Conservation (phyloP, 2,329 filamentous ascomycete genomes). For the Berkeleyomyces rouxiae region DNA sequence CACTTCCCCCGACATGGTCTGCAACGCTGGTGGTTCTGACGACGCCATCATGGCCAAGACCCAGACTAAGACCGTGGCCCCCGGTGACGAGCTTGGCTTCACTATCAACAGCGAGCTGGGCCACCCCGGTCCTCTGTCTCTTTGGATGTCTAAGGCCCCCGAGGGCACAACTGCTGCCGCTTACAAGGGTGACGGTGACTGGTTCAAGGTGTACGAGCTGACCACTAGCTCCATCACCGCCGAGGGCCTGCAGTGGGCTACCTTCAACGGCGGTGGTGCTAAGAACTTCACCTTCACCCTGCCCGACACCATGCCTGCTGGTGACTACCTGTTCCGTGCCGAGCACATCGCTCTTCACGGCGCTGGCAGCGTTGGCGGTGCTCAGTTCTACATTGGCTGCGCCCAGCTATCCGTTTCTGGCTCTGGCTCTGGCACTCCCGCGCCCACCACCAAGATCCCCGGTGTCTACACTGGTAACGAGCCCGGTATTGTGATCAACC, state of each 20-base stretch:
- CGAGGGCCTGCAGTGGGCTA: constrained; percentile 13
- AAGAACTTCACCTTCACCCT: constrained; percentile 23
- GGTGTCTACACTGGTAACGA: constrained; percentile 24
- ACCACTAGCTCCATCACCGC: constrained; percentile 13
- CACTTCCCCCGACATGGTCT: constrained; percentile 23
- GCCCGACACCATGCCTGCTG: constrained; percentile 28
- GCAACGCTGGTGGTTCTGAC: constrained; percentile 12
- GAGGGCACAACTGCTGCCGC: constrained; percentile 20
- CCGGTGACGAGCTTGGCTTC: constrained; percentile 26
- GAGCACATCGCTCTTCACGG: constrained; percentile 33
- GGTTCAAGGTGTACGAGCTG: constrained; percentile 24
- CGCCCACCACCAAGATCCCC: constrained; percentile 23
- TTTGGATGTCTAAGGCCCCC: constrained; percentile 24
- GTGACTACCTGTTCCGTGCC: constrained; percentile 32
- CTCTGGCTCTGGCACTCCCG: constrained; percentile 25
- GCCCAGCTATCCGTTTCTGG: constrained; percentile 22
- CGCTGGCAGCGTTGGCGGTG: constrained; percentile 25
- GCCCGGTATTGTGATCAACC: constrained; percentile 26
- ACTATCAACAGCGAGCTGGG: constrained; percentile 23
- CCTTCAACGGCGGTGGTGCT: constrained; percentile 15
- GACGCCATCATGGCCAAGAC: constrained; percentile 11
- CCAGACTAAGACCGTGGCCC: constrained; percentile 22
- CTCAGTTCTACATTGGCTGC: constrained; percentile 30
- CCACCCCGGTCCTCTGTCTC: constrained; percentile 24
- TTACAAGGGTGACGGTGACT: constrained; percentile 22